A percentile compares a stretch with the other conserved stretches of the same genome.
Conservation (phyloP, 208 protist genomes). For the Novymonas esmeraldas region DNA sequence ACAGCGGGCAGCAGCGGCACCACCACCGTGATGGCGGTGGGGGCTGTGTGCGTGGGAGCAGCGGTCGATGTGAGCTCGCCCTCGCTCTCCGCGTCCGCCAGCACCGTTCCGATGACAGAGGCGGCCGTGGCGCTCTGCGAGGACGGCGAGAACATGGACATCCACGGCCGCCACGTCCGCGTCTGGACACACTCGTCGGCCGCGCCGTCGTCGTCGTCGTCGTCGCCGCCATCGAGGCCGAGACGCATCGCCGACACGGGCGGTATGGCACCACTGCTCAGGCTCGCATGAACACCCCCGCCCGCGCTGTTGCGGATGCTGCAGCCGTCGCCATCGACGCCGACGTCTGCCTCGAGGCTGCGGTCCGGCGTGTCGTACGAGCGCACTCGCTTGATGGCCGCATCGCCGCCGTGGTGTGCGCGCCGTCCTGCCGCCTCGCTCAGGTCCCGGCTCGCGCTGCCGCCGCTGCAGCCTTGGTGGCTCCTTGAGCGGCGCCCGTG, state of each 20-base stretch:
- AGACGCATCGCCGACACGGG: no score
- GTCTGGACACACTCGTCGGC: not conserved
- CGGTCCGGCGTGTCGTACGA: not conserved
- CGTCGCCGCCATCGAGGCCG: not conserved
- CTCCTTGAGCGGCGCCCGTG: not conserved
- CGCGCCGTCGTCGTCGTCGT: not conserved
- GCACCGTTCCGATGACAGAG: not conserved
- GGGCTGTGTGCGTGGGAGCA: not conserved
- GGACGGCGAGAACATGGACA: not conserved
- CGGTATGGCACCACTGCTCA: no score
- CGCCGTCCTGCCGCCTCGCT: not conserved
- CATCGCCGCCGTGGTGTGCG: not conserved
- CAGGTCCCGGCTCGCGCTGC: not conserved
- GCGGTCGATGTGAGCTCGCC: not conserved
- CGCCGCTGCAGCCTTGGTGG: not conserved
- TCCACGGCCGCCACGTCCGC: constrained; percentile 5
- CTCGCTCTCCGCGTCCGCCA: not conserved
- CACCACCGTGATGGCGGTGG: constrained; percentile 1
- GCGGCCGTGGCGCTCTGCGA: not conserved
- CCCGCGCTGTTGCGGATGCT: not conserved
- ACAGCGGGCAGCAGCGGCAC: not conserved
- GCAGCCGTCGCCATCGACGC: no score
- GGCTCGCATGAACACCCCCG: not conserved
- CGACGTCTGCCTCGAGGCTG: not conserved
- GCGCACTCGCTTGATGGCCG: not conserved